Evolutionary conservation across 352 stramenopile species (phyloP), one percentile per base, ranked within the genome.

Genomic region (Peronospora belbahrii): DNA sequence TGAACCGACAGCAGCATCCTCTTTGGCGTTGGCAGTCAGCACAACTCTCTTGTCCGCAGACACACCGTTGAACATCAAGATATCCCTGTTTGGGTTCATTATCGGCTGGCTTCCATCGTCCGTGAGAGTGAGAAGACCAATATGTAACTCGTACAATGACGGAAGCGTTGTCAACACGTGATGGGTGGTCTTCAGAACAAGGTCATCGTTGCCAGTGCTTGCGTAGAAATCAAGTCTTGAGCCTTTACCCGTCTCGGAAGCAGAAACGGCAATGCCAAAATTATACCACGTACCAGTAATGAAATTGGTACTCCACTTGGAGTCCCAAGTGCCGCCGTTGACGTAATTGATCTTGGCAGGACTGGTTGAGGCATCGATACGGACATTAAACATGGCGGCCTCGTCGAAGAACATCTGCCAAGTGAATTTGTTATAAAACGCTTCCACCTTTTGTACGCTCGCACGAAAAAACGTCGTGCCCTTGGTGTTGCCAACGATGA

Each of bases 11-110:
- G 19, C 2, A 13, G 13, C 11, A 11, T 6, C 15, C 18, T 20
- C 32, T 9, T 33, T 35, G 9, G 19, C 19, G 3, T 23, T 38
- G 15, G 42, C 42, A 35, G 42, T 8, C 42, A 23, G 25, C 20
- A 20, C 32, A 15, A 56, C 48, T 13, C 47, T 42, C 15, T n/a
- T 36, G 2, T 50, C 37, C 4, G 48, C 50, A 4, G 50, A 48
- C 22, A 59, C 42, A 18, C 42, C 50, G 14, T 48, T 59, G 50
- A 43, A 59, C 7, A 23, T 48, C 36, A 59, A 2, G 13, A 52
- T 44, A 30, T 59, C 50, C 44, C 48, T 36, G 15, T 59, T 48
- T 3, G 34, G 28, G 9, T 41, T 34, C 50, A 59, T 59, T 36
- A 44, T 52, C 3, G 50, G 50, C 22, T 42, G 42, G 14, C 28